Evolutionary conservation across 2,329 filamentous ascomycete genomes (phyloP), one percentile per base, ranked within the genome.

Genomic region (Fusarium agapanthi): DNA sequence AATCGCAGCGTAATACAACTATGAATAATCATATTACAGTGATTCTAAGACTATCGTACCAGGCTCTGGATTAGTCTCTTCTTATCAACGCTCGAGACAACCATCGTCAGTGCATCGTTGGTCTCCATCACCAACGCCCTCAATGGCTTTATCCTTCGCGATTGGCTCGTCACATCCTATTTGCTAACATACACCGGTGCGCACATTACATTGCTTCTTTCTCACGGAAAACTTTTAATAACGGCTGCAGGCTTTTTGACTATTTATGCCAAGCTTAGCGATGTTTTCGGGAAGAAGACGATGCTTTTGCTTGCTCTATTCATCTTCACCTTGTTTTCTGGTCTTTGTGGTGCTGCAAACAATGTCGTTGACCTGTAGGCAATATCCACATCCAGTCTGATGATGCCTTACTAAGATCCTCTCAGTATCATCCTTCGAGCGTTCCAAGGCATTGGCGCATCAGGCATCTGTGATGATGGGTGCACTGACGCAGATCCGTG

Each of bases 151-250:
- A 56, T 65, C 7, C 59, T 65, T n/a, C 50, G 59, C 6, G 59
- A 65, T 22, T 65, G 62, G 62, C 64, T 65, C 14, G 35, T 64
- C 30, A 65, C 62, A 7, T 65, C 62, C 5, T 65, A 65, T 26
- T 30, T 65, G 5, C 37, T 65, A 24, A 65, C 62, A 15, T 65
- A 65, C 10, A 64, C 62, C 0, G 62, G 62, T 65, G 6, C 6
- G 28, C 4, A 2, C 3, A 7, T 15, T 6, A 0, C 1, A 5
- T n/a, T n/a, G n/a, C n/a, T n/a, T 14, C 3, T 7, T 11, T 20
- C 9, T 2, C 0, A 12, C 4, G 9, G 0, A 0, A 4, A 20
- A 14, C 4, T 4, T 7, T 24, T 5, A 3, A 13, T 47, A 5
- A 65, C 5, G 0, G 5, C 1, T 9, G 4, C 4, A 65, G 48